Conservation (phyloP, 2,329 filamentous ascomycete species). For the Trichoderma endophyticum region DNA sequence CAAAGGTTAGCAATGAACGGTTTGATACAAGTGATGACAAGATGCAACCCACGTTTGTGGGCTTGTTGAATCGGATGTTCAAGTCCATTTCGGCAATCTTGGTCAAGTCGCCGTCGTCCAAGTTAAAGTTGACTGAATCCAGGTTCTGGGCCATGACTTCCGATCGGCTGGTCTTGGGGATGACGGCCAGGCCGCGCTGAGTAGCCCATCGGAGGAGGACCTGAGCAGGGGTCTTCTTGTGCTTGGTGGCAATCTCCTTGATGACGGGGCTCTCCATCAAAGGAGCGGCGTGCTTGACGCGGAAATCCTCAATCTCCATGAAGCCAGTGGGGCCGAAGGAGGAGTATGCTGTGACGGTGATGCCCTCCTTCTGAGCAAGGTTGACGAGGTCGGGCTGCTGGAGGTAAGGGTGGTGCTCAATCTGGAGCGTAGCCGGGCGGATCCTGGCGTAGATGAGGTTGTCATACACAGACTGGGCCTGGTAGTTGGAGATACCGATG, state of each 20-base stretch:
- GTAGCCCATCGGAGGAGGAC: constrained; percentile 84
- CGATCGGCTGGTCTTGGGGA: constrained; percentile 67
- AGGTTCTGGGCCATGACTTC: constrained; percentile 62
- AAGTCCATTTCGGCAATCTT: constrained; percentile 63
- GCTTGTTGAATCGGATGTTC: constrained; percentile 73
- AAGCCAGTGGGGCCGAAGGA: constrained; percentile 79
- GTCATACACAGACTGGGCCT: constrained; percentile 73
- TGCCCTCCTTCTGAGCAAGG: constrained; percentile 66
- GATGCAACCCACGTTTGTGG: constrained; percentile 57
- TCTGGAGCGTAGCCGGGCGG: constrained; percentile 73
- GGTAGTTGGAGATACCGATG: constrained; percentile 84
- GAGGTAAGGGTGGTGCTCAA: constrained; percentile 89
- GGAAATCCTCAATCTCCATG: constrained; percentile 69
- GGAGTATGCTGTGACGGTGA: constrained; percentile 78
- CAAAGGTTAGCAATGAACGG: background rate
- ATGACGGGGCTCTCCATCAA: constrained; percentile 69
- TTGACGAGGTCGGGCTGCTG: constrained; percentile 69
- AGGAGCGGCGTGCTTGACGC: constrained; percentile 55
- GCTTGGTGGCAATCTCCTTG: constrained; percentile 63
- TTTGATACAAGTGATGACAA: background rate
- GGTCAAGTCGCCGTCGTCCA: constrained; percentile 63
- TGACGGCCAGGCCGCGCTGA: constrained; percentile 75
- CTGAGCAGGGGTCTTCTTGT: constrained; percentile 73
- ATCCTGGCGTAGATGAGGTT: constrained; percentile 74
- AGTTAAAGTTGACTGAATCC: constrained; percentile 62